phyloP scores from a whole-genome alignment of 2,329 filamentous ascomycete genomes.

The Aureobasidium sp. region DNA sequence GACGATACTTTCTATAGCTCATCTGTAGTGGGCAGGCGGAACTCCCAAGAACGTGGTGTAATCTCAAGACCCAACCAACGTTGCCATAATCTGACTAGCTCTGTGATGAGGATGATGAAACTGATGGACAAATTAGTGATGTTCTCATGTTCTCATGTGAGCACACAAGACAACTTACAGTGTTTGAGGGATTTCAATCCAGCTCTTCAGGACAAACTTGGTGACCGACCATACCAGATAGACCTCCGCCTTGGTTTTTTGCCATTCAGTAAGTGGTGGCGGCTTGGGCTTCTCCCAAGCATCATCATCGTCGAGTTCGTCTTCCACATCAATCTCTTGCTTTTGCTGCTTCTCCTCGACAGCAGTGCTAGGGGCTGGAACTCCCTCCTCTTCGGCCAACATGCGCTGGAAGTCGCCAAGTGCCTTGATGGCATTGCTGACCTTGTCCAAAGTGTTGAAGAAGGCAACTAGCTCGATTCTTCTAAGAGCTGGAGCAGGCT shows the following conservation, averaged over 20 bases:
- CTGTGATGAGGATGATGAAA: conserved; percentile 43
- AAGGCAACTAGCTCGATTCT: conserved; percentile 89
- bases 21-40: conserved; percentile 34
- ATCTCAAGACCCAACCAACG: conserved; percentile 56
- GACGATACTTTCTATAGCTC: conserved; percentile 20
- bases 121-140: conserved; percentile 6
- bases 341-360: conserved; percentile 25
- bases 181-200: conserved; percentile 58
- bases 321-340: conserved; percentile 6
- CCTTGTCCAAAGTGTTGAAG: conserved; percentile 85
- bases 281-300: conserved; percentile 26
- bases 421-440: conserved; percentile 71
- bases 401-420: conserved; percentile 62
- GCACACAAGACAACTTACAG: conserved; percentile 49
- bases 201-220: conserved; percentile 60
- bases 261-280: conserved; percentile 40
- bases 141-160: conserved; percentile 7
- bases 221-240: conserved; percentile 53
- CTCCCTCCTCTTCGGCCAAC: conserved; percentile 27
- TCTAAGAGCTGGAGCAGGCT: conserved; percentile 63
- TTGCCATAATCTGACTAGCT: conserved; percentile 48
- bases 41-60: conserved; percentile 48
- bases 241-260: conserved; percentile 58
- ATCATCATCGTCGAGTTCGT: conserved; percentile 23
- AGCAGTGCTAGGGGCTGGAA: conserved; percentile 23